Evolutionary conservation across 495 filamentous ascomycete species (phyloP).

Genomic region (Podospora appendiculata): DNA sequence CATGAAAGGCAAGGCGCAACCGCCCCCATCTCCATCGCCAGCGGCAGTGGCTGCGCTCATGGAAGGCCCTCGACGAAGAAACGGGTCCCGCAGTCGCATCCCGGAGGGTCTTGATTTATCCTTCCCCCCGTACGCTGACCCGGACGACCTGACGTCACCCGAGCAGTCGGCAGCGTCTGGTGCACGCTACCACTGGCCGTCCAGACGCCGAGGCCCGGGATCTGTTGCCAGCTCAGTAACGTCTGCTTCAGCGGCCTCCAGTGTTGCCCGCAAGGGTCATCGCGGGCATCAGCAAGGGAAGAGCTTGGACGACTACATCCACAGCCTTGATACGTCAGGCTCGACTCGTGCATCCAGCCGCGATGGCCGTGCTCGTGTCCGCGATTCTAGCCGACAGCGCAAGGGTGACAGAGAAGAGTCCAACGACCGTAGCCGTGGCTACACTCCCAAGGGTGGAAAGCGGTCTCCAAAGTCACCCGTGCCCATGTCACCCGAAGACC

Average conservation of each 20-base stretch:
- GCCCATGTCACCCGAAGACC: conserved; percentile 84
- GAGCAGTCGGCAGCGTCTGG: conserved; percentile 39
- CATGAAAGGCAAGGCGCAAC: conserved; percentile 24
- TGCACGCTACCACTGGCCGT: conserved; percentile 35
- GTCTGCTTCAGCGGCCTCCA: conserved; percentile 29
- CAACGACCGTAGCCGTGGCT: conserved; percentile 64
- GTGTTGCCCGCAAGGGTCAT: conserved; percentile 24
- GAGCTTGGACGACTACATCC: conserved; percentile 80
- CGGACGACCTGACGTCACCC: conserved; percentile 43
- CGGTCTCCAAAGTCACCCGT: conserved; percentile 84
- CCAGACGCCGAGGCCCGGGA: conserved; percentile 35
- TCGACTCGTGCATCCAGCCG: conserved; percentile 52
- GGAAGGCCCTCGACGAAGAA: conserved; percentile 47
- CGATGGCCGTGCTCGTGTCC: conserved; percentile 42
- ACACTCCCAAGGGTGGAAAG: conserved; percentile 65
- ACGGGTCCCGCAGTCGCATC: conserved; percentile 72
- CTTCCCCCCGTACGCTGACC: conserved; percentile 50
- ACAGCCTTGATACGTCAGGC: conserved; percentile 71
- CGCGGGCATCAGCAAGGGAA: conserved; percentile 40
- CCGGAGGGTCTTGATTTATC: conserved; percentile 74
- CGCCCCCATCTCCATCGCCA: conserved; percentile 45
- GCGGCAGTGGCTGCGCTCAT: conserved; percentile 41
- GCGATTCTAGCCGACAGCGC: conserved; percentile 44
- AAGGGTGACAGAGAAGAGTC: conserved; percentile 53
- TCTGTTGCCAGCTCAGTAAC: conserved; percentile 41